A percentile compares a stretch with the other conserved stretches of the same genome.
Conservation (phyloP, 768 basidiomycete species). For the Dentipellis sp. region DNA sequence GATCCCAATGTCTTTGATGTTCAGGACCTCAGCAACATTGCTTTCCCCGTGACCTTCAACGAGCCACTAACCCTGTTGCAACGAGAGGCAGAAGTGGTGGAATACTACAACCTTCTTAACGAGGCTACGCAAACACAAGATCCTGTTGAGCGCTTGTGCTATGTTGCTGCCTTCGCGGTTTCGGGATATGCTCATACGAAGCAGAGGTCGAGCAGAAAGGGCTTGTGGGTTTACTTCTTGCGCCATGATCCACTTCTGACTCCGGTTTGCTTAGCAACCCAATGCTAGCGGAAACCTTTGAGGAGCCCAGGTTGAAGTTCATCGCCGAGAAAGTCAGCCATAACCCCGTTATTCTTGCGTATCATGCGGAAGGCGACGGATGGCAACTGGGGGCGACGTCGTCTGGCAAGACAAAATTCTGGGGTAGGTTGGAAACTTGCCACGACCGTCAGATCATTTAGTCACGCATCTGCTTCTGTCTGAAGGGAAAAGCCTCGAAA, state of each 20-base stretch:
- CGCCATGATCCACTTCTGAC: background rate
- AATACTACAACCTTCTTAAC: constrained; percentile 63
- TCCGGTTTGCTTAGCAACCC: constrained; percentile 49
- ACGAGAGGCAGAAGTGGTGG: constrained; percentile 73
- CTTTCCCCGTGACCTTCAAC: constrained; percentile 86
- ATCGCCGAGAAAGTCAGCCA: constrained; percentile 85
- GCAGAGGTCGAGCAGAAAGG: constrained; percentile 75
- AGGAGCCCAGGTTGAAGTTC: constrained; percentile 72
- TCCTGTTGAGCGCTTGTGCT: constrained; percentile 59
- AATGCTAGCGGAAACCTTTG: constrained; percentile 83
- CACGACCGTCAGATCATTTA: constrained; percentile 8
- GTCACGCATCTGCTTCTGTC: constrained; percentile 10
- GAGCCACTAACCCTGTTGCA: constrained; percentile 82
- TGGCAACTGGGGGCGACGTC: constrained; percentile 75
- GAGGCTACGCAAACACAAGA: constrained; percentile 52
- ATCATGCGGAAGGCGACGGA: constrained; percentile 69
- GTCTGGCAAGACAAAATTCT: constrained; percentile 82
- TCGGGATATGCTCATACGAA: constrained; percentile 78
- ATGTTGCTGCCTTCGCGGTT: constrained; percentile 77
- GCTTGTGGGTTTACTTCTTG: constrained; percentile 51
- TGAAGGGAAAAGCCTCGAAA: constrained; percentile 81
- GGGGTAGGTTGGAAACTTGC: constrained; percentile 48
- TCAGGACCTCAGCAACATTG: constrained; percentile 74
- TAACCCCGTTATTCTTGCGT: constrained; percentile 77
- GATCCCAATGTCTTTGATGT: background rate